Evolutionary conservation across 306 rosid species (phyloP).

Genomic region (Castanea mollissima): DNA sequence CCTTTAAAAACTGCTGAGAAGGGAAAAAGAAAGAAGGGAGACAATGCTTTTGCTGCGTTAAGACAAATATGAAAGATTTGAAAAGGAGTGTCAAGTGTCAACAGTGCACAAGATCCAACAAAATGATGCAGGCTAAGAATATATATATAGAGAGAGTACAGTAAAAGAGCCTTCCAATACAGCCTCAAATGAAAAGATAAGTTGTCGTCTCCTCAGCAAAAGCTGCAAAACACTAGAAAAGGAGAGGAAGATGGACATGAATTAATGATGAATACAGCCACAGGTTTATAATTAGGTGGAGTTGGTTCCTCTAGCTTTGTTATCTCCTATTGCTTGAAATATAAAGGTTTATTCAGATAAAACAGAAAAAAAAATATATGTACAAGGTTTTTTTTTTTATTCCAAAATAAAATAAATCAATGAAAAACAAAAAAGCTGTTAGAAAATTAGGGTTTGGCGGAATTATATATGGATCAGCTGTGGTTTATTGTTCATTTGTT

Average conservation of each 20-base stretch:
- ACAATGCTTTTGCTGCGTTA: not conserved
- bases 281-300: not conserved
- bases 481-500: too few relatives aligned
- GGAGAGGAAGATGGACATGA: not conserved
- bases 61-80: not conserved
- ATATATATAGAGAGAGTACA: too few relatives aligned
- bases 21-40: not conserved
- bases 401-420: too few relatives aligned
- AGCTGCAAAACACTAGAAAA: not conserved
- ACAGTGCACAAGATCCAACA: not conserved
- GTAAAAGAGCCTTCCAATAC: not conserved
- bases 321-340: too few relatives aligned
- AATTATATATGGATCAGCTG: too few relatives aligned
- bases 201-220: not conserved
- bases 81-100: not conserved
- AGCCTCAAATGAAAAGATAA: not conserved
- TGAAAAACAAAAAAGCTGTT: too few relatives aligned
- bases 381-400: too few relatives aligned
- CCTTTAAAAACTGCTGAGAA: not conserved
- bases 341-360: too few relatives aligned
- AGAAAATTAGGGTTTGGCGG: too few relatives aligned
- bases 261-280: too few relatives aligned
- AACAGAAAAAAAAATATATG: too few relatives aligned
- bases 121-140: not conserved
- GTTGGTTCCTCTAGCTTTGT: too few relatives aligned